A percentile compares a stretch with the other conserved stretches of the same genome.
phyloP scores from a whole-genome alignment of 1,284 basidiomycete species.

The Moesziomyces globuligerus region DNA sequence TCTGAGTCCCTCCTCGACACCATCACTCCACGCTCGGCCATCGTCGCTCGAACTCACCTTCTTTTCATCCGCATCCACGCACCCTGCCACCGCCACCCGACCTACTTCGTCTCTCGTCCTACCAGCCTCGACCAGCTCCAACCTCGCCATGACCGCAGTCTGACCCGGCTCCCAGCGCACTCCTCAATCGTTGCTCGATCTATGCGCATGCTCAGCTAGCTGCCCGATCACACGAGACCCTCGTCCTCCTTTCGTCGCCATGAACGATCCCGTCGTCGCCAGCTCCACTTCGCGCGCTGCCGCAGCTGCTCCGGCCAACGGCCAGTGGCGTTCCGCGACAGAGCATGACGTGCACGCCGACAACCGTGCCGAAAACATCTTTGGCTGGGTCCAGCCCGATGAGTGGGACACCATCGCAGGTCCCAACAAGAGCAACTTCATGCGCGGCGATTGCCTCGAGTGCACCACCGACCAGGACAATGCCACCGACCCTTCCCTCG shows the following conservation, averaged over 20 bases:
- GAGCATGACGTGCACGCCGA: constrained; percentile 44
- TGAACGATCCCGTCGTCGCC: neutral
- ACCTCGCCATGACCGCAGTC: too few relatives aligned
- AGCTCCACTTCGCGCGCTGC: constrained; percentile 2
- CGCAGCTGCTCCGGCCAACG: neutral
- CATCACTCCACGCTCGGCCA: too few relatives aligned
- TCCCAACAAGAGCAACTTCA: constrained; percentile 39
- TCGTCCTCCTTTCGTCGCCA: neutral
- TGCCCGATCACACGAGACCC: neutral
- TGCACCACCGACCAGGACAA: constrained; percentile 18
- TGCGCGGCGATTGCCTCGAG: constrained; percentile 36
- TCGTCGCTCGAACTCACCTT: too few relatives aligned
- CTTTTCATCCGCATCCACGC: too few relatives aligned
- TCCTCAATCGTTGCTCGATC: neutral
- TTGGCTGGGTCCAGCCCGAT: constrained; percentile 49
- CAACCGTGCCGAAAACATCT: constrained; percentile 46
- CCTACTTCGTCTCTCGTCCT: too few relatives aligned
- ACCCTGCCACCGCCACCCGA: too few relatives aligned
- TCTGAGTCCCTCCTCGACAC: too few relatives aligned
- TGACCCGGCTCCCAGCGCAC: too few relatives aligned
- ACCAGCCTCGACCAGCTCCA: too few relatives aligned
- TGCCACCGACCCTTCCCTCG: constrained; percentile 3
- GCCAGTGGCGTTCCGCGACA: constrained; percentile 29
- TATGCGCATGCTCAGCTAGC: neutral
- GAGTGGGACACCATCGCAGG: constrained; percentile 49